Base-by-base conservation (phyloP, 345 rosid species). In the Pugionium dolabratum region DNA sequence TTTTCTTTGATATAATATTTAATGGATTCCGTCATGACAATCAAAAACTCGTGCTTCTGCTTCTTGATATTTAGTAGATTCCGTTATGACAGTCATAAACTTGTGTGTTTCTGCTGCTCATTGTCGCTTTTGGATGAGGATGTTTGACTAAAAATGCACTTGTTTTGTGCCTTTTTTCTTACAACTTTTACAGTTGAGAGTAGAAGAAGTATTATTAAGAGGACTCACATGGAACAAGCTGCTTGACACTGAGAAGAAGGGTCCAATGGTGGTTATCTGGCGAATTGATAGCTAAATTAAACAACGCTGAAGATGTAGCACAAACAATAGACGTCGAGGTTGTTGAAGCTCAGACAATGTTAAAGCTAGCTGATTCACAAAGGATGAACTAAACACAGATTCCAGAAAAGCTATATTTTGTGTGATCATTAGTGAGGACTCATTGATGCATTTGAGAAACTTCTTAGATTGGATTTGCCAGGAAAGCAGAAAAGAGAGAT, bases 401-500 rank as follows among this genome's bases (percentile, higher is more conserved):
- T 80, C 85, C 34, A 84, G 99, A 71, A 90, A 79, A 67, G 99
- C 97, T 37, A 85, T 90, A 63, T 90, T 94, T 78, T 94, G 99
- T 70, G 79, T 94, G 36, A 82, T 94, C 79, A 88, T 94, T 18
- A 87, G 90, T 40, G 97, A 94, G 59, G 97, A 90, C 78, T 88
- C 61, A 73, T 93, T 28, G 97, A 93, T 75, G 86, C 99, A 48
- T 88, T 85, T 63, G 96, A 90, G 75, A 93, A 93, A 79, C 92
- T 90, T 76, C 77, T 88, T 31, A 78, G 95, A 71, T 63, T 93
- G 83, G 84, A 90, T 77, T 80, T 93, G 74, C 83, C 82, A 10
- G 97, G 97, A 68, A 84, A 85, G 66, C 92, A 90, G 86, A 96
- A 94, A 79, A 84, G 97, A 72, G 99, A 94, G 71, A 84, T 94